Evolutionary conservation across 2,329 filamentous ascomycete species (phyloP).

Genomic region (Fusarium succisae): DNA sequence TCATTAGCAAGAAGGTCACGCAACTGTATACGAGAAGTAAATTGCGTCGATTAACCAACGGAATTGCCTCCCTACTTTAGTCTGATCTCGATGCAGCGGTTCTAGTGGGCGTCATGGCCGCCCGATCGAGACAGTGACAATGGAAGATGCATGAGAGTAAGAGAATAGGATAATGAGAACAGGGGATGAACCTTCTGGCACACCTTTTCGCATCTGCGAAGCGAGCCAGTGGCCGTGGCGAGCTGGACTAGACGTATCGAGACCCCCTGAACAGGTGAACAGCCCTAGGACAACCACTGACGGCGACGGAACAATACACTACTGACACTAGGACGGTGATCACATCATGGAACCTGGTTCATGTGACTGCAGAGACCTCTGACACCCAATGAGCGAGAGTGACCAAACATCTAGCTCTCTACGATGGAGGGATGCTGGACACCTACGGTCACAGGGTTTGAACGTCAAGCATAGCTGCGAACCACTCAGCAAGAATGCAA

Average conservation of each 20-base stretch:
- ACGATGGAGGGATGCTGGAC: neutral
- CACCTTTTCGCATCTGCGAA: neutral
- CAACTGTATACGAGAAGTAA: neutral
- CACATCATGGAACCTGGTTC: neutral
- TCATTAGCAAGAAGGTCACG: neutral
- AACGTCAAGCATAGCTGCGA: neutral
- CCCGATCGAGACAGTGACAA: neutral
- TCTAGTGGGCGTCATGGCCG: too few relatives aligned
- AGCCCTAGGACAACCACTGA: neutral
- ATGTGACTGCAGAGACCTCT: neutral
- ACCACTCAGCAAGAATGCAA: neutral
- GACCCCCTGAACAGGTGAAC: neutral
- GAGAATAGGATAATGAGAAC: neutral
- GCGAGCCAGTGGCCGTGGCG: neutral
- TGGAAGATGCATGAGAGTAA: neutral
- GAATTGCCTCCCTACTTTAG: neutral
- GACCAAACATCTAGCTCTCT: neutral
- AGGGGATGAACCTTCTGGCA: neutral
- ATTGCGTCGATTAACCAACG: neutral
- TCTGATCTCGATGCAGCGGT: too few relatives aligned
- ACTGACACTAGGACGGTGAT: neutral
- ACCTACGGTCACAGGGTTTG: too few relatives aligned
- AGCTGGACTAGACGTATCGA: accelerated
- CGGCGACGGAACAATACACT: too few relatives aligned
- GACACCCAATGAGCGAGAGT: neutral